Conservation (phyloP, 1,139 yeast genomes). For the Sporopachydermia cereana region DNA sequence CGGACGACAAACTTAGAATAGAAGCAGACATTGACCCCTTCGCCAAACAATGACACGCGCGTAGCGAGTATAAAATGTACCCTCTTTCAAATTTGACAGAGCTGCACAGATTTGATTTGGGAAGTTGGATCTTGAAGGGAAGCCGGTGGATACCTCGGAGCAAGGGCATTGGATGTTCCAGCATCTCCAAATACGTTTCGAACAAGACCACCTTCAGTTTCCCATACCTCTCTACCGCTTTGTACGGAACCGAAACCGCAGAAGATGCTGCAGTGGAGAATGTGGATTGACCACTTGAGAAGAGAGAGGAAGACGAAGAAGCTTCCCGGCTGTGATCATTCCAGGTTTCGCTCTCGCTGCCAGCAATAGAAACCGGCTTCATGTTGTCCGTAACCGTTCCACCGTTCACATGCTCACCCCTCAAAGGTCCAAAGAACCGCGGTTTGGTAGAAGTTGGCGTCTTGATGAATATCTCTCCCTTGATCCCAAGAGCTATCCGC, state of each 20-base stretch:
- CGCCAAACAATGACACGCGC: slow-evolving; percentile 1
- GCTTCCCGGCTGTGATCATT: neutral
- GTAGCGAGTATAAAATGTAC: neutral
- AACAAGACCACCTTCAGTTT: slow-evolving; percentile 1
- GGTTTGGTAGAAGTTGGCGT: neutral
- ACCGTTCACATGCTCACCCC: neutral
- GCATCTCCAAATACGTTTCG: neutral
- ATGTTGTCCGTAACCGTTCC: neutral
- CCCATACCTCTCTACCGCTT: neutral
- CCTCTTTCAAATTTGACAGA: slow-evolving; percentile 5
- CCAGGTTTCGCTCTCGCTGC: neutral
- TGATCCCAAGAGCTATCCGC: neutral
- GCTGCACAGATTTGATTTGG: neutral
- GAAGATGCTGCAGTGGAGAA: neutral
- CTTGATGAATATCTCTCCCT: neutral
- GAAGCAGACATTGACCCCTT: neutral
- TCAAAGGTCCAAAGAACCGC: neutral
- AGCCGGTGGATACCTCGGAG: neutral
- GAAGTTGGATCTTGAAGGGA: slow-evolving; percentile 1
- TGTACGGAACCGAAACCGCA: neutral
- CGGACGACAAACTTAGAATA: neutral
- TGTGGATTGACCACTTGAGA: neutral
- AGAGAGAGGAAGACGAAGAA: neutral
- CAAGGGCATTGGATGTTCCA: neutral
- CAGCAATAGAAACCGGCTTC: neutral